A percentile compares a stretch with the other conserved stretches of the same genome.
Conservation (phyloP, 108 stramenopile genomes). For the Pseudonitzschia pungens region DNA sequence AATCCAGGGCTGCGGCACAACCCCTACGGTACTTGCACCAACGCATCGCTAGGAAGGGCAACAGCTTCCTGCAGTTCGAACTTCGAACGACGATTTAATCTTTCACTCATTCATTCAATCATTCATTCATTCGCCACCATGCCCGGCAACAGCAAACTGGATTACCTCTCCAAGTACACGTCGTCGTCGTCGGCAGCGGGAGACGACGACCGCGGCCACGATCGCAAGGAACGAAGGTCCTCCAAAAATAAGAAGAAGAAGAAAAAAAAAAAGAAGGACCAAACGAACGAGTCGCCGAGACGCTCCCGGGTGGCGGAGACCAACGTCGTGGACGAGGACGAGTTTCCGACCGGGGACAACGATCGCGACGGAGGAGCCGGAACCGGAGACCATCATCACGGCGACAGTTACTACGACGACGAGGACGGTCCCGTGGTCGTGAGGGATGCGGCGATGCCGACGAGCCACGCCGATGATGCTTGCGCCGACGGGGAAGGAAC, state of each 20-base stretch:
- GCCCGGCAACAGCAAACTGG: constrained; percentile 13
- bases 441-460: background rate
- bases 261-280: constrained; percentile 3
- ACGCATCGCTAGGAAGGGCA: too few species aligned
- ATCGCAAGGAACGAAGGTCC: background rate
- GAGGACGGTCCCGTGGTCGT: constrained; percentile 11
- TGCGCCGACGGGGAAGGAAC: background rate
- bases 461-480: too few species aligned
- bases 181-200: constrained; percentile 1
- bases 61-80: too few species aligned
- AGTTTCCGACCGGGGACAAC: background rate
- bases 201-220: background rate
- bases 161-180: constrained; percentile 21
- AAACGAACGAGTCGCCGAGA: background rate
- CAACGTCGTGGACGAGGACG: constrained; percentile 9
- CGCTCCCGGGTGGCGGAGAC: background rate
- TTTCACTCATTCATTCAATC: too few species aligned
- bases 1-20: too few species aligned
- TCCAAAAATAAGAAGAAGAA: constrained; percentile 11
- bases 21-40: too few species aligned
- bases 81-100: too few species aligned
- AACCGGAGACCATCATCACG: background rate
- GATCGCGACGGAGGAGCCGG: too few species aligned
- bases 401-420: background rate
- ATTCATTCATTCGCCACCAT: too few species aligned